Percentiles rank a stretch among this genome's conserved stretches.
Conservation (phyloP, 352 stramenopile genomes). For the Stephanocyclus meneghinianus region DNA sequence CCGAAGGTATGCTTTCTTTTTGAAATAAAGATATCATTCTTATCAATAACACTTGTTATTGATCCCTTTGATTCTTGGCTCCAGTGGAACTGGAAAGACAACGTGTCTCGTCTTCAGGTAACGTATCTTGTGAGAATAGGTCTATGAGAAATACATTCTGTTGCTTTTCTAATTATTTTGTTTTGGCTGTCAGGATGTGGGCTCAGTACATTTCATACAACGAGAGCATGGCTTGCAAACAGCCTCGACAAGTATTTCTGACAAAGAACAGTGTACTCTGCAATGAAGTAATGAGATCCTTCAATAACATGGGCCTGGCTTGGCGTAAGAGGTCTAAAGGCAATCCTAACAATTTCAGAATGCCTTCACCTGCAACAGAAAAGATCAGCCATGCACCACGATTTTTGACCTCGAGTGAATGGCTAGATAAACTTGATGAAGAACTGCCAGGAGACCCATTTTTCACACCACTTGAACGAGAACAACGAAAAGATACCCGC, state of each 20-base stretch:
- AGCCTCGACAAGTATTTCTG: conserved; percentile 39
- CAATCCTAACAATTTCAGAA: neutral
- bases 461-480: conserved; percentile 42
- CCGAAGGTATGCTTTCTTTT: conserved; percentile 16
- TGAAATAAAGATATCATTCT: neutral
- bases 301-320: conserved; percentile 53
- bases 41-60: neutral
- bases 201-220: conserved; percentile 23
- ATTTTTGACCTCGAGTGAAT: conserved; percentile 59
- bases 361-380: neutral
- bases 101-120: conserved; percentile 12
- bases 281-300: conserved; percentile 37
- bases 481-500: conserved; percentile 33
- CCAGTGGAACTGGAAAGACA: conserved; percentile 19
- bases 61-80: too few species aligned
- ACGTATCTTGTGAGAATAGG: too few species aligned
- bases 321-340: conserved; percentile 38
- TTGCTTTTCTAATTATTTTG: too few species aligned
- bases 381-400: conserved; percentile 10
- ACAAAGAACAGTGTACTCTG: conserved; percentile 50
- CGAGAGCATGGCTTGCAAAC: neutral
- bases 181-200: conserved; percentile 31
- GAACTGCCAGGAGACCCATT: conserved; percentile 44
- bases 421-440: conserved; percentile 50
- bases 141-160: too few species aligned